These are phyloP conservation scores for Bocquillonia castaneifolia DNA, from an alignment of 441 rosid genomes.

Conservation along the genomic window DNA sequence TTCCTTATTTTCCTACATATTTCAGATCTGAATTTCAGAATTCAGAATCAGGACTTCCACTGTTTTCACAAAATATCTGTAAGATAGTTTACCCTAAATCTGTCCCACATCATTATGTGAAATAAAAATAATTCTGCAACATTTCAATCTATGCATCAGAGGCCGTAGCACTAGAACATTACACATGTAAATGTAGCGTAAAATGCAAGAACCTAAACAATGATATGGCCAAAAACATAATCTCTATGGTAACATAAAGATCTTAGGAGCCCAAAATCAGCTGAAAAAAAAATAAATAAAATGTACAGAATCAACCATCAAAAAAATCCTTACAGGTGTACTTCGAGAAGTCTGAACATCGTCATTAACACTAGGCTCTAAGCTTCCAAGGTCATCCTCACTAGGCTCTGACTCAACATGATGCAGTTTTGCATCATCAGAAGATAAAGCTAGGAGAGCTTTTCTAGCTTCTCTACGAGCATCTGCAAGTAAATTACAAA, in stretches of 20 bases:
- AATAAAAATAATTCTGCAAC: background rate
- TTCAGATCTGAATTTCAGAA: no score
- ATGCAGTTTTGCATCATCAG: slow-evolving; percentile 45
- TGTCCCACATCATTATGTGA: no score
- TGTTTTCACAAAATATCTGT: no score
- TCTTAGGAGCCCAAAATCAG: background rate
- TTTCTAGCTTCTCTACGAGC: slow-evolving; percentile 97
- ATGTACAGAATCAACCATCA: slow-evolving; percentile 20
- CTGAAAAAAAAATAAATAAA: background rate
- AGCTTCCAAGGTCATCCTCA: slow-evolving; percentile 38
- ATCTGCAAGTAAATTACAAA: slow-evolving; percentile 38
- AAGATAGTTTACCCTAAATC: no score
- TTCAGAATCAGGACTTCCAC: no score
- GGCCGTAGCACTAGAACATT: background rate
- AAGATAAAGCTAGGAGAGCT: slow-evolving; percentile 83
- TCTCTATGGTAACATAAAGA: background rate
- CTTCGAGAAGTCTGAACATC: slow-evolving; percentile 46
- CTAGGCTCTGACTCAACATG: slow-evolving; percentile 31
- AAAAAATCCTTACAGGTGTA: slow-evolving; percentile 66
- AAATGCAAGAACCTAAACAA: background rate
- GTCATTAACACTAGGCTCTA: slow-evolving; percentile 38
- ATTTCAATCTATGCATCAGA: background rate
- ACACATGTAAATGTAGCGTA: background rate
- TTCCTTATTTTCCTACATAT: no score
- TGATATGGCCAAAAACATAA: background rate